Evolutionary conservation across 83 land plant species (phyloP).

Genomic region (Picea abies): DNA sequence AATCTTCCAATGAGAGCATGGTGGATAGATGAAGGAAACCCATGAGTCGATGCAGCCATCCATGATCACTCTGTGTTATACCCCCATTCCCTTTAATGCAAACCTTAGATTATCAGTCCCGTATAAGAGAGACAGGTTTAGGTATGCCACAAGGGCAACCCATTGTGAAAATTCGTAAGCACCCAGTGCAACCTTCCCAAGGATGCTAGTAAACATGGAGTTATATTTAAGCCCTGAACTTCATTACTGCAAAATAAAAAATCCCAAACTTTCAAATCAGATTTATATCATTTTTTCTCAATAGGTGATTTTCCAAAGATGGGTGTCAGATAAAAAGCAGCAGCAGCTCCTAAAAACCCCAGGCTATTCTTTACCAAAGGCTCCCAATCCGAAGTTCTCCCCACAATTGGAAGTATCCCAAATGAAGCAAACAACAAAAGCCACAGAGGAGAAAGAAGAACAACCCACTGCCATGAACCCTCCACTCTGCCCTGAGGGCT

Average conservation of each 20-base stretch:
- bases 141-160: not conserved
- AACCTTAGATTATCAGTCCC: not conserved
- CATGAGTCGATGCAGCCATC: not conserved
- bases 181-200: no score
- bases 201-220: no score
- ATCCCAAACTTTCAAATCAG: no score
- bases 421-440: conserved; percentile 26
- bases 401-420: conserved; percentile 27
- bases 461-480: conserved; percentile 28
- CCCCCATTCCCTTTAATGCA: not conserved
- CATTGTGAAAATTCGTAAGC: no score
- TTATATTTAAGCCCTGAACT: no score
- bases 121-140: not conserved
- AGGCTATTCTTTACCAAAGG: conserved; percentile 25
- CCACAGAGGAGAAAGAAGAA: conserved; percentile 35
- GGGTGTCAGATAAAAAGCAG: conserved; percentile 34
- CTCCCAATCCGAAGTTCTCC: conserved; percentile 30
- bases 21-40: not conserved
- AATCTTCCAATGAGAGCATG: not conserved
- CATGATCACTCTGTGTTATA: not conserved
- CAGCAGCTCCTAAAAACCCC: conserved; percentile 26
- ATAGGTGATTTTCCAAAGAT: conserved; percentile 32
- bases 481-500: conserved; percentile 29
- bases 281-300: not conserved
- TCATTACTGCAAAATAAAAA: no score